Base-by-base conservation (phyloP, 257 asterid genomes). In the Primulina tabacum region DNA sequence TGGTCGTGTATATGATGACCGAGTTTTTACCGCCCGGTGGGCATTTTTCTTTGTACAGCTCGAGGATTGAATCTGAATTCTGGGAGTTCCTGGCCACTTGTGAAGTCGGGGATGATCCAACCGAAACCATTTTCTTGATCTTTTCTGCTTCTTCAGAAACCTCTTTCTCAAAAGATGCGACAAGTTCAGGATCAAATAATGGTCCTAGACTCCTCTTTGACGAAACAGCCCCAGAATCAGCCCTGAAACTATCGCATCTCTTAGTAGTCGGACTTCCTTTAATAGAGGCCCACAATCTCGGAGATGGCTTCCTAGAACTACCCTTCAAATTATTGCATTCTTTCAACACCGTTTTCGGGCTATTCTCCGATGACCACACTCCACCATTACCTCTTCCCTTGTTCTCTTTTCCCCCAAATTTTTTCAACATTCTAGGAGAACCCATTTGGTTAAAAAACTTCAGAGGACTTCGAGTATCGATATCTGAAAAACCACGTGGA, bases 21-120 rank as follows among this genome's bases (percentile, higher is more conserved):
- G 82, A 77, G 21, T 82, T 74, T 66, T 88, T 86, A 4, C 95
- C 96, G 0, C 96, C 92, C 0, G 92, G 92, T 0, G 97, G 99
- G 72, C 93, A 88, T 63, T 50, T 82, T 10, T 62, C 69, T 65
- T 71, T 76, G 64, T 82, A 94, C 8, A 70, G 58, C 7, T 82
- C 79, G 0, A 91, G 84, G 58, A 86, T n/a, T 0, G 82, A 17
- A 24, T 67, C 72, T 1, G 84, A 75, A 18, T 76, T 79, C 6
- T 37, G 66, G 1, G 79, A 69, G 0, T 37, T 74, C 61, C 74
- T 68, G 32, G 62, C 4, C 63, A 74, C 82, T 53, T 64, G 32
- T 7, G 67, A 2, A 2, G 21, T 60, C 21, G 75, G 75, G 0
- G 71, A 65, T 0, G 68, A 71, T 0, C 76, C 71, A 9, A 80